Evolutionary conservation across 2,329 filamentous ascomycete genomes (phyloP).

Genomic region (Alternaria incomplexa): DNA sequence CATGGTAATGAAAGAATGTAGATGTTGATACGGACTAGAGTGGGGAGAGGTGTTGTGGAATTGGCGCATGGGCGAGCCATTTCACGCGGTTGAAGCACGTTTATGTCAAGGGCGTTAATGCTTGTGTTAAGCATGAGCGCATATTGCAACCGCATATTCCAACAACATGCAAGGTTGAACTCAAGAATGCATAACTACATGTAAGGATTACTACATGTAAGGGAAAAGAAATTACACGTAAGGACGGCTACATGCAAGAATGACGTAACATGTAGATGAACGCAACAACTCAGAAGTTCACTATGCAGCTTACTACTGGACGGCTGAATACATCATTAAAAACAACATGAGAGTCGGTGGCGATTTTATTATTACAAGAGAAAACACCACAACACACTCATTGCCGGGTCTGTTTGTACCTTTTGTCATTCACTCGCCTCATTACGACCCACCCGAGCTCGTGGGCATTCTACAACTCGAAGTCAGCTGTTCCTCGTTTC

Average conservation of each 20-base stretch:
- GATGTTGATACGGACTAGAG: background rate
- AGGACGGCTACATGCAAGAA: background rate
- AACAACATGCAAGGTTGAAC: background rate
- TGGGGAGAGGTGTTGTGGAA: background rate
- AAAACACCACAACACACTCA: fast-evolving
- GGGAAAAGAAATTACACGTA: background rate
- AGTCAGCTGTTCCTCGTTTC: background rate
- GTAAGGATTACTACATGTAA: background rate
- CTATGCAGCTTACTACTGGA: fast-evolving
- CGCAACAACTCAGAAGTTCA: background rate
- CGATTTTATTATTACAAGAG: background rate
- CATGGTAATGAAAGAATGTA: background rate
- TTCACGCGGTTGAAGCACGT: background rate
- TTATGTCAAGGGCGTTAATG: background rate
- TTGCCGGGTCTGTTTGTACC: background rate
- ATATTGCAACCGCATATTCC: background rate
- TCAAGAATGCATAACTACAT: background rate
- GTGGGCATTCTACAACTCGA: background rate
- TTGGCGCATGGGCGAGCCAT: background rate
- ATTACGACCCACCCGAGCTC: background rate
- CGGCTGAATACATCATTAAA: fast-evolving
- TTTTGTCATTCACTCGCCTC: background rate
- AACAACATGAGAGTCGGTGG: background rate
- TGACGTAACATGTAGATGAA: background rate
- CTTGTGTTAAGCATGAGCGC: background rate